Evolutionary conservation across 2,329 filamentous ascomycete species (phyloP).

Genomic region (Fragosphaeria purpurea): DNA sequence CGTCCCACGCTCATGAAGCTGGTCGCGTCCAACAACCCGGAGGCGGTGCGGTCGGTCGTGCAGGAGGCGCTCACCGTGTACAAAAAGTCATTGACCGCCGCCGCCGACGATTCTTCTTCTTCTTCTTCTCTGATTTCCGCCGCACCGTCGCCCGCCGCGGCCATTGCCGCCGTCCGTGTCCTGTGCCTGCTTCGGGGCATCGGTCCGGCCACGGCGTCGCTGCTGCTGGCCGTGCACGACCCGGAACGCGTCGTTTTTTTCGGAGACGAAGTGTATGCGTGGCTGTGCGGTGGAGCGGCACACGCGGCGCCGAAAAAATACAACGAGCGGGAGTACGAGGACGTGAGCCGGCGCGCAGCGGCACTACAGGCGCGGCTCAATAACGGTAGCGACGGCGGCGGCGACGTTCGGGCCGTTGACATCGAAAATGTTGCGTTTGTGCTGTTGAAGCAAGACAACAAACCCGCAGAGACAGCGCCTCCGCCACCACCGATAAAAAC

Average conservation of each 20-base stretch:
- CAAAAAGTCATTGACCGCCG: constrained; percentile 32
- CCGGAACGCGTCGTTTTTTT: constrained; percentile 59
- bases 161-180: constrained; percentile 35
- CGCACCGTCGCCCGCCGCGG: constrained; percentile 10
- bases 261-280: constrained; percentile 68
- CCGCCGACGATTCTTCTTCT: no score
- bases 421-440: constrained; percentile 65
- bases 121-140: no score
- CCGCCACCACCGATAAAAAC: background rate
- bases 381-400: background rate
- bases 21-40: constrained; percentile 49
- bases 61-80: constrained; percentile 34
- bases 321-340: constrained; percentile 55
- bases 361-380: constrained; percentile 35
- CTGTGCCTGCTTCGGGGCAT: constrained; percentile 60
- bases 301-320: constrained; percentile 53
- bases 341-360: constrained; percentile 36
- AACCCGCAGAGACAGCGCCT: background rate
- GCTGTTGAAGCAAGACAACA: constrained; percentile 36
- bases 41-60: constrained; percentile 37
- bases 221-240: constrained; percentile 58
- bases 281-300: constrained; percentile 49
- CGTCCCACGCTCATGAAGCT: constrained; percentile 51
- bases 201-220: constrained; percentile 68
- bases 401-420: constrained; percentile 45